Evolutionary conservation across 1,139 yeast genomes (phyloP).

Genomic region (Pichia cactophila): DNA sequence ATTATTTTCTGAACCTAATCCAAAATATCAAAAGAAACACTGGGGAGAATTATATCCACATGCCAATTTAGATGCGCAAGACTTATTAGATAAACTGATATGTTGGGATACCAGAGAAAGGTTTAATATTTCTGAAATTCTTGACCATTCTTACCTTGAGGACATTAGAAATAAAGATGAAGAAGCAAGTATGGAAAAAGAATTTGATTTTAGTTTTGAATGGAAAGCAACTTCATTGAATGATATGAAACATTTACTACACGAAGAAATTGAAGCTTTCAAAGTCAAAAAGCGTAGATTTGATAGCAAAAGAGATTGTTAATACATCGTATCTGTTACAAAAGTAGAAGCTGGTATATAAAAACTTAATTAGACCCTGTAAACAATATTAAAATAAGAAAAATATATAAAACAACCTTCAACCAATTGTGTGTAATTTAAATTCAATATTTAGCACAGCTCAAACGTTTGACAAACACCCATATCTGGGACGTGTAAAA

Average conservation of each 20-base stretch:
- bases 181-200: constrained; percentile 41
- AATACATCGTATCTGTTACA: background rate
- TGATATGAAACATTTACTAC: constrained; percentile 39
- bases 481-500: constrained; percentile 38
- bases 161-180: constrained; percentile 41
- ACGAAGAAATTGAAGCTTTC: constrained; percentile 38
- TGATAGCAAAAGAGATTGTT: background rate
- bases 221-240: constrained; percentile 30
- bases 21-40: constrained; percentile 32
- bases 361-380: background rate
- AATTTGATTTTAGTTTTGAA: constrained; percentile 62
- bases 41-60: constrained; percentile 54
- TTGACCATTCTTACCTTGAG: constrained; percentile 45
- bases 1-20: constrained; percentile 33
- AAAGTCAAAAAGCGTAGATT: constrained; percentile 23
- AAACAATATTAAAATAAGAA: background rate
- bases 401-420: background rate
- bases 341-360: background rate
- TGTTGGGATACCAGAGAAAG: constrained; percentile 53
- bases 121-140: constrained; percentile 39
- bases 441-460: constrained; percentile 19
- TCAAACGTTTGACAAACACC: constrained; percentile 34
- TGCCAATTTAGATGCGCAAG: constrained; percentile 43
- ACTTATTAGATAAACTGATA: constrained; percentile 44
- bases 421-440: background rate